Evolutionary conservation across 2,329 filamentous ascomycete species (phyloP).

Genomic region (Aspergillus neotritici): DNA sequence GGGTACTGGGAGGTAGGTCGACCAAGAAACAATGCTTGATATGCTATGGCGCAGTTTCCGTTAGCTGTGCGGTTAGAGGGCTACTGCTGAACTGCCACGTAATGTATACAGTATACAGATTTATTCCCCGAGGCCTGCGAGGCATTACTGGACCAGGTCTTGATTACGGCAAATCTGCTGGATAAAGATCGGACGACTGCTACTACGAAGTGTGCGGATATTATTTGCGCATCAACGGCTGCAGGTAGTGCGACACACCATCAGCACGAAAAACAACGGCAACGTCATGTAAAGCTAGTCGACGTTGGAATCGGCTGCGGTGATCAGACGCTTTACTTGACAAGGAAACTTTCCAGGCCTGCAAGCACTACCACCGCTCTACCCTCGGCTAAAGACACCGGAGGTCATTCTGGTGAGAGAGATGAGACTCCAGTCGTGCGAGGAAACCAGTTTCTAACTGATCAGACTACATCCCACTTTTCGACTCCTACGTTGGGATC

Average conservation of each 20-base stretch:
- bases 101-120: slow-evolving; percentile 25
- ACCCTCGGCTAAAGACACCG: too few species aligned
- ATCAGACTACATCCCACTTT: slow-evolving; percentile 10
- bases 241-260: too few species aligned
- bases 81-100: background rate
- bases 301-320: slow-evolving; percentile 58
- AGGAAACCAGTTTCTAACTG: too few species aligned
- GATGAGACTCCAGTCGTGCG: too few species aligned
- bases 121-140: slow-evolving; percentile 45
- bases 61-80: background rate
- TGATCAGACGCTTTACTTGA: slow-evolving; percentile 50
- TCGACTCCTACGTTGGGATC: slow-evolving; percentile 49
- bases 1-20: slow-evolving; percentile 51
- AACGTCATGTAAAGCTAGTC: slow-evolving; percentile 25
- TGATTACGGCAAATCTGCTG: slow-evolving; percentile 41
- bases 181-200: background rate
- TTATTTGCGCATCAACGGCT: slow-evolving; percentile 3
- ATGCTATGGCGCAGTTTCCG: background rate
- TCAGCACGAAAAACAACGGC: background rate
- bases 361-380: background rate
- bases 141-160: slow-evolving; percentile 46
- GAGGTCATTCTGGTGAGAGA: too few species aligned
- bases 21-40: background rate
- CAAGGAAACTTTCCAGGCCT: slow-evolving; percentile 14
- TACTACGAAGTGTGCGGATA: background rate